Percentiles rank a stretch among this genome's conserved stretches.
Conservation (phyloP, 2,329 filamentous ascomycete species). For the Nothomitra cinnamomea region DNA sequence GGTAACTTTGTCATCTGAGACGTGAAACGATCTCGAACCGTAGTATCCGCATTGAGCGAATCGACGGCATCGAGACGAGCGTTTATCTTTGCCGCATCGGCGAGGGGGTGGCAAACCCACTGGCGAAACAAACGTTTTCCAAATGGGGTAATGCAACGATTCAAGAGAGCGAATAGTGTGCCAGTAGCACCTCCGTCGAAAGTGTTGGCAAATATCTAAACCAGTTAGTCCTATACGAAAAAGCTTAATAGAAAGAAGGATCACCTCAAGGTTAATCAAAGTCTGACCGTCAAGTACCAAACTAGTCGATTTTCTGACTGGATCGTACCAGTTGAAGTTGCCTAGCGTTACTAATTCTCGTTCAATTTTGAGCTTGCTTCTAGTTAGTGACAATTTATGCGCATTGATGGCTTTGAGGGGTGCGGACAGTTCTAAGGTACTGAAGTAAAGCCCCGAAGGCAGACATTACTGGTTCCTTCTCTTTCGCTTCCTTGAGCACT, state of each 20-base stretch:
- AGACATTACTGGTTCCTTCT: conserved; percentile 76
- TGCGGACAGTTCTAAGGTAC: conserved; percentile 41
- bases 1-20: conserved; percentile 81
- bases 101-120: conserved; percentile 92
- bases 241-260: not conserved
- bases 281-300: conserved; percentile 90
- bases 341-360: conserved; percentile 71
- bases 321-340: conserved; percentile 83
- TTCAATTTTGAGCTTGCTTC: conserved; percentile 65
- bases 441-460: conserved; percentile 77
- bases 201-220: conserved; percentile 67
- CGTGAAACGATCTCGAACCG: conserved; percentile 71
- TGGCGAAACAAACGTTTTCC: conserved; percentile 91
- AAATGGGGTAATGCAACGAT: conserved; percentile 90
- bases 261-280: conserved; percentile 74
- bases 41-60: conserved; percentile 68
- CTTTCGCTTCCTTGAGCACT: conserved; percentile 49
- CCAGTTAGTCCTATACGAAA: not conserved
- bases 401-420: not conserved
- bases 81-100: conserved; percentile 76
- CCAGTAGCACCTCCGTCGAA: conserved; percentile 73
- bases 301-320: conserved; percentile 78
- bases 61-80: conserved; percentile 89
- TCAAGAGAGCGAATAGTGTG: conserved; percentile 78
- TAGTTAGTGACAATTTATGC: not conserved